phyloP scores from a whole-genome alignment of 805 yeast genomes.

The Lipomyces orientalis region DNA sequence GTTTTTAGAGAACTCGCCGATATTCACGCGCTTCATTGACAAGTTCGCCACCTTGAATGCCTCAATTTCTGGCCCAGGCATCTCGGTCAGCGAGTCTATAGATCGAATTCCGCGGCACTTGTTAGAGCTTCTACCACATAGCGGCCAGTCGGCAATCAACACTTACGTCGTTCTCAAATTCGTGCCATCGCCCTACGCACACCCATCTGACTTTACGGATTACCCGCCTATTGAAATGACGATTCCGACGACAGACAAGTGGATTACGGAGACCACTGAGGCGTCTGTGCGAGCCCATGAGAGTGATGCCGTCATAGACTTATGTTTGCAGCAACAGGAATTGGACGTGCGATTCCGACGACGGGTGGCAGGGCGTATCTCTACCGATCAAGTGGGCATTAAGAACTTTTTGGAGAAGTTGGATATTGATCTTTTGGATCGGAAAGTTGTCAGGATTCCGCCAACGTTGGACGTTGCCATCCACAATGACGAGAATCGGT shows the following conservation, averaged over 20 bases:
- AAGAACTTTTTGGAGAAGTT: constrained; percentile 16
- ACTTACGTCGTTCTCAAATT: constrained; percentile 19
- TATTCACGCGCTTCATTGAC: constrained; percentile 25
- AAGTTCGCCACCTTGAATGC: constrained; percentile 7
- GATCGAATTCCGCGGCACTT: neutral
- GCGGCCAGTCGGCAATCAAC: neutral
- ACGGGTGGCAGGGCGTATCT: constrained; percentile 2
- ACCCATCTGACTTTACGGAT: constrained; percentile 19
- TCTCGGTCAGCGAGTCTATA: neutral
- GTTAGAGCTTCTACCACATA: neutral
- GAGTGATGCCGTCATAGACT: constrained; percentile 13
- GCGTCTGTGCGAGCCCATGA: constrained; percentile 8
- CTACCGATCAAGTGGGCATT: constrained; percentile 12
- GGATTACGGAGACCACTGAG: neutral
- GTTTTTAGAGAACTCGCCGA: constrained; percentile 17
- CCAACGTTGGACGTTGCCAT: constrained; percentile 13
- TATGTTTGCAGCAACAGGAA: constrained; percentile 24
- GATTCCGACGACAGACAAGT: constrained; percentile 16
- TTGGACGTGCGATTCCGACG: constrained; percentile 28
- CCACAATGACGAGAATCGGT: neutral
- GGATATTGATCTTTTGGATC: constrained; percentile 10
- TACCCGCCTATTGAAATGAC: constrained; percentile 23
- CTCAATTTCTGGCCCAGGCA: neutral
- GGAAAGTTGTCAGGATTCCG: constrained; percentile 17
- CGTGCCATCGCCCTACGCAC: constrained; percentile 29